Base-by-base conservation (phyloP, 495 filamentous ascomycete species). In the Xanthoparmelia taractica region DNA sequence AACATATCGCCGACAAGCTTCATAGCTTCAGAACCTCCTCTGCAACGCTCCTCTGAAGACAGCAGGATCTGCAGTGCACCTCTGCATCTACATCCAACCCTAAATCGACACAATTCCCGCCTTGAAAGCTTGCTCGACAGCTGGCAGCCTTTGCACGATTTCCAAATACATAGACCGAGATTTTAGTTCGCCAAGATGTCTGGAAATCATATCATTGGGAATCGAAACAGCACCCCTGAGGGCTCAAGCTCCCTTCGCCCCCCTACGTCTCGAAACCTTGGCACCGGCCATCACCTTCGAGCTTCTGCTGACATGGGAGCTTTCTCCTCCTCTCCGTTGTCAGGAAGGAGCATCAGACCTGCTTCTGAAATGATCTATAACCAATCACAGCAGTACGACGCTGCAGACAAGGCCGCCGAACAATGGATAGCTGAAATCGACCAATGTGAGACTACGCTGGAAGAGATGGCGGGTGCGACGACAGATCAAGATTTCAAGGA, bases 401-500 rank as follows among this genome's bases (percentile, higher is more conserved):
- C 88, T 27, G 81, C 91, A 73, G 95, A 97, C 69, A 92, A 91
- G 77, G 89, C 92, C 40, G 91, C 94, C 57, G 91, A 96, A 76
- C 92, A 98, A 73, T 98, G 95, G 94, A 91, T 98, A 59, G 90
- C 93, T 43, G 94, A 98, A 69, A 97, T 98, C 68, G 94, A 98
- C 70, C 93, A 96, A 73, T 96, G 96, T 68, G 94, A 98, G 81
- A 95, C 83, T 52, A 98, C 94, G 6, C 75, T 98, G 69, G 95
- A 97, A 74, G 94, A 98, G 74, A 98, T 98, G 94, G 95, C 94
- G 25, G 92, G 93, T 37, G 94, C 95, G 55, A 96, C 95, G 15
- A 79, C 97, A 40, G 94, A 98, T 74, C 95, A 98, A 76, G 95
- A 98, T 68, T 98, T 98, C 79, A 98, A 97, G 79, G 94, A 97